Evolutionary conservation across 73 alveolate genomes (phyloP), one percentile per base, ranked within the genome.

Genomic region (Paramecium sexaurelia): DNA sequence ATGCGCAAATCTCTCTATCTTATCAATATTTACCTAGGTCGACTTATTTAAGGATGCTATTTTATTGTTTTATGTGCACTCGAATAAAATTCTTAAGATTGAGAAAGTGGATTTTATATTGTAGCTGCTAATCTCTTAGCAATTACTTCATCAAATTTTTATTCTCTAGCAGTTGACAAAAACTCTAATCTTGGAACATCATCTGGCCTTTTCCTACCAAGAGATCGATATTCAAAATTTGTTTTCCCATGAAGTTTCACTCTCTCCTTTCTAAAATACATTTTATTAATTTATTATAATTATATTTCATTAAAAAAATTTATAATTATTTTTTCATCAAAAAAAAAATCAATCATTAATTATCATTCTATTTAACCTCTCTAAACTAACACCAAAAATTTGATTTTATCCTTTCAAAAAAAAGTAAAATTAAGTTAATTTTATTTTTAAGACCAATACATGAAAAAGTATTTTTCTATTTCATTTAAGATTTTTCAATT

Each of bases 121-220:
- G 68, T 55, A 26, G 85, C 87, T 55, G 85, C 73, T 11, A 88
- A 43, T 88, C 87, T 32, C 75, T 68, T 88, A 19, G 69, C 55
- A 13, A 88, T 66, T 47, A 88, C 37, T 24, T 66, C 36, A 71
- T 75, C 85, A 69, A 88, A 88, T 47, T 82, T 88, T 41, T 88
- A 22, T 27, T 55, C 68, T 13, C 87, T 66, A 5, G 89, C 84
- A 10, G 94, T 88, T 22, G 89, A 67, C 51, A 69, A 26, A 40
- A 88, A 88, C 40, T 88, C 94, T 13, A 88, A 55, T 66, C 93
- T 86, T 71, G 57, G 66, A 4, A 40, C 73, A 57, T 37, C 93
- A 0, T 55, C 93, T 27, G 93, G 87, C 6, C 87, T 85, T 35
- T 71, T 71, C 11, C 56, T 37, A 35, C 86, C 90, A 6, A 24